A percentile compares a stretch with the other conserved stretches of the same genome.
phyloP scores from a whole-genome alignment of 1,284 basidiomycete genomes.

The Anthracocystis panici-leucophaei region DNA sequence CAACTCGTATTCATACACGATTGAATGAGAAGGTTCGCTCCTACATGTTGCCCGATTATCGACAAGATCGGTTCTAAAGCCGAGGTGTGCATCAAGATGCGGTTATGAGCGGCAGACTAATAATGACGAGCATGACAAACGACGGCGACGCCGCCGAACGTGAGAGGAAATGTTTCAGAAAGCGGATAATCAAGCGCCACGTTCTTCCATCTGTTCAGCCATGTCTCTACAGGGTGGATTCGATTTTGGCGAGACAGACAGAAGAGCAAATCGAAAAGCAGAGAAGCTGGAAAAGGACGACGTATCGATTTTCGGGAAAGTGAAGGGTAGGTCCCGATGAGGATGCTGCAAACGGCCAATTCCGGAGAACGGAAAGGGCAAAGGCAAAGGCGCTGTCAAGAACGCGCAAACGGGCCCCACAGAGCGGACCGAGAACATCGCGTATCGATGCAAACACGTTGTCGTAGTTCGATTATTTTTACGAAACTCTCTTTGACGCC shows the following conservation, averaged over 20 bases:
- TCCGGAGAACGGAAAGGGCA: no score
- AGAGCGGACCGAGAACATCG: no score
- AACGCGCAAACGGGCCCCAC: no score
- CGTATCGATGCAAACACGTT: no score
- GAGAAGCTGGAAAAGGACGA: no score
- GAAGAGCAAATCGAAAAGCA: no score
- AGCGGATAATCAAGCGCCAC: not conserved
- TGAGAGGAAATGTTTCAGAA: not conserved
- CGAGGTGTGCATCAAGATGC: not conserved
- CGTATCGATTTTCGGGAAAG: no score
- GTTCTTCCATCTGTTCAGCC: not conserved
- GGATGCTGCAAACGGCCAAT: no score
- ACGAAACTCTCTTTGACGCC: no score
- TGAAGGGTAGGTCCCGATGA: no score
- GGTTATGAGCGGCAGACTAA: not conserved
- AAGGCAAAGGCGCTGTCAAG: no score
- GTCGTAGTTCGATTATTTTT: no score
- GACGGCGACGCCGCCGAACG: slow-evolving; percentile 6
- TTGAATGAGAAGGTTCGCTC: not conserved
- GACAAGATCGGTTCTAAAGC: not conserved
- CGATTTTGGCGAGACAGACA: slow-evolving; percentile 2
- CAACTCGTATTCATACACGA: slow-evolving; percentile 7
- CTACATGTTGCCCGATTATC: not conserved
- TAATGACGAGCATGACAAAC: not conserved
- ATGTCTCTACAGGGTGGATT: not conserved